Percentiles rank a stretch among this genome's conserved stretches.
These are phyloP conservation scores for Penicillium sp. DNA, from an alignment of 2,329 filamentous ascomycete species.

Conservation along the genomic window DNA sequence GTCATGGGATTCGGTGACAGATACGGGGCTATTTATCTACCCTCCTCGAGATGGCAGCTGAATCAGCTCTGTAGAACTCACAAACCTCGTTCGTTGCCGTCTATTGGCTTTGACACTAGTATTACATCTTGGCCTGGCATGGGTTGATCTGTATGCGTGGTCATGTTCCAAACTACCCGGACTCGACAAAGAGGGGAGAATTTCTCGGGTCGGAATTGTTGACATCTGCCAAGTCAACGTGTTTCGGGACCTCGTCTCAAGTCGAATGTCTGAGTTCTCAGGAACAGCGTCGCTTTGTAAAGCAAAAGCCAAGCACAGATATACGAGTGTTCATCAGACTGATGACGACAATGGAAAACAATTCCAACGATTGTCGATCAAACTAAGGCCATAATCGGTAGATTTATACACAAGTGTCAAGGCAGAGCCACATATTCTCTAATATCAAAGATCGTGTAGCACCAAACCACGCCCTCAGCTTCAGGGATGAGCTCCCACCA, in stretches of 20 bases:
- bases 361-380: too few relatives aligned
- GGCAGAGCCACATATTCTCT: not conserved
- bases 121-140: constrained; percentile 6
- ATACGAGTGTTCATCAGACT: too few relatives aligned
- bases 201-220: constrained; percentile 1
- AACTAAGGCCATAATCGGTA: too few relatives aligned
- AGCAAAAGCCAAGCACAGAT: too few relatives aligned
- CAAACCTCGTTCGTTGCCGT: not conserved
- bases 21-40: not conserved
- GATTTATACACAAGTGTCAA: too few relatives aligned
- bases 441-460: not conserved
- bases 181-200: not conserved
- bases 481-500: not conserved
- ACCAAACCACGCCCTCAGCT: not conserved
- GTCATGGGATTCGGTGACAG: not conserved
- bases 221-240: not conserved
- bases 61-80: not conserved
- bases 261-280: too few relatives aligned
- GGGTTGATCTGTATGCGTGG: constrained; percentile 2
- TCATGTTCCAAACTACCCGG: constrained; percentile 5
- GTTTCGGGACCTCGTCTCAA: too few relatives aligned
- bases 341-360: too few relatives aligned
- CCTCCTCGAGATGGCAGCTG: not conserved
- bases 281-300: too few relatives aligned
- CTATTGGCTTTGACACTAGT: not conserved